These are phyloP conservation scores for Annulohypoxylon truncatum DNA, from an alignment of 2,329 filamentous ascomycete species.

Conservation along the genomic window DNA sequence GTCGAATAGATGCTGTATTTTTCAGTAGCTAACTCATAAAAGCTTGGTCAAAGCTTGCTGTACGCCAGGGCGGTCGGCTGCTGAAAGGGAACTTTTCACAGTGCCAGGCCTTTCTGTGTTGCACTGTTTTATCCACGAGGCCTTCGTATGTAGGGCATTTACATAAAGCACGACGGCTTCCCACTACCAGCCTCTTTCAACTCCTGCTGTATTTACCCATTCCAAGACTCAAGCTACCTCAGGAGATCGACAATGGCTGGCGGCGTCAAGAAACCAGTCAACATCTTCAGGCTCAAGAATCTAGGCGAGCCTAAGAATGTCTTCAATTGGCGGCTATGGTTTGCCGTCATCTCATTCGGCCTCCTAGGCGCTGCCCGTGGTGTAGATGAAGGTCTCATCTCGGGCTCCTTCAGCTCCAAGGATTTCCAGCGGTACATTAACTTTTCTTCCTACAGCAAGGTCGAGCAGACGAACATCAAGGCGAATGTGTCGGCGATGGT, in stretches of 20 bases:
- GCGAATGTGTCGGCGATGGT: conserved; percentile 86
- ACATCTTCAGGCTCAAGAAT: conserved; percentile 73
- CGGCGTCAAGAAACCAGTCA: conserved; percentile 54
- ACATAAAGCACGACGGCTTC: not conserved
- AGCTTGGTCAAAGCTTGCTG: not conserved
- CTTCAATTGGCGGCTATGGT: conserved; percentile 84
- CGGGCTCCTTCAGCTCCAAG: conserved; percentile 74
- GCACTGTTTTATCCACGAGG: not conserved
- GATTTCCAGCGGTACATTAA: conserved; percentile 71
- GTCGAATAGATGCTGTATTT: not conserved
- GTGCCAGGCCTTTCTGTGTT: not conserved
- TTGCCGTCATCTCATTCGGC: conserved; percentile 78
- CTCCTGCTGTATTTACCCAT: not conserved
- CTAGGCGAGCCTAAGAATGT: conserved; percentile 75
- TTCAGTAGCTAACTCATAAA: not conserved
- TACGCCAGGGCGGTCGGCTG: not conserved
- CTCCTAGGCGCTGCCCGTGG: conserved; percentile 82
- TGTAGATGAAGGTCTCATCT: conserved; percentile 84
- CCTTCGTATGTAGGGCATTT: not conserved
- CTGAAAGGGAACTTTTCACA: not conserved
- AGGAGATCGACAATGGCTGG: conserved; percentile 42
- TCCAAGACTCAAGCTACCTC: not conserved
- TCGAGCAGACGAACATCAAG: conserved; percentile 74
- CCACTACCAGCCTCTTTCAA: not conserved
- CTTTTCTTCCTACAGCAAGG: conserved; percentile 63